These are phyloP conservation scores for Fusarium gaditjirri DNA, from an alignment of 2,329 filamentous ascomycete genomes.

Conservation along the genomic window DNA sequence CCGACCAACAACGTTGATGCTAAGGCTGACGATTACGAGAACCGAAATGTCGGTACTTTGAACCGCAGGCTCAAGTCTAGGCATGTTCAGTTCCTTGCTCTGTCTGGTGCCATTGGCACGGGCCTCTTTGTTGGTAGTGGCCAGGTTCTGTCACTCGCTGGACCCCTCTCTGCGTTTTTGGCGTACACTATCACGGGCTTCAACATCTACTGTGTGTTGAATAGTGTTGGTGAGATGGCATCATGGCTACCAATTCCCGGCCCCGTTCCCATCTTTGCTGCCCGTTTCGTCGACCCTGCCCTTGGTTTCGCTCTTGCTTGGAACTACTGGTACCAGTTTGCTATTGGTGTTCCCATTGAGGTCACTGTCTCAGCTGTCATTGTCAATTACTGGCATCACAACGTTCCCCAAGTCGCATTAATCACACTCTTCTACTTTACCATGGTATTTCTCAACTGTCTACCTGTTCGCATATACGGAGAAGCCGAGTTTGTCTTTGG, in stretches of 20 bases:
- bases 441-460: constrained; percentile 24
- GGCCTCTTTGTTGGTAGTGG: constrained; percentile 27
- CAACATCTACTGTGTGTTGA: constrained; percentile 22
- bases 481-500: constrained; percentile 72
- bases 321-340: constrained; percentile 72
- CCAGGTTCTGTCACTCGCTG: constrained; percentile 14
- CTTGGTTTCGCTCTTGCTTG: constrained; percentile 58
- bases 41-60: constrained; percentile 26
- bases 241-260: constrained; percentile 2
- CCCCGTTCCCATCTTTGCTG: constrained; percentile 6
- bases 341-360: constrained; percentile 68
- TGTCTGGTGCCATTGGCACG: constrained; percentile 30
- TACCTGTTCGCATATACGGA: constrained; percentile 48
- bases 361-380: constrained; percentile 68
- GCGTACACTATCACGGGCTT: constrained; percentile 23
- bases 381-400: constrained; percentile 68
- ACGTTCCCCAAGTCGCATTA: constrained; percentile 9
- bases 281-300: constrained; percentile 65
- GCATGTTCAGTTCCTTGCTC: constrained; percentile 70
- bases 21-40: constrained; percentile 16
- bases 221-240: constrained; percentile 51
- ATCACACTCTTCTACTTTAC: constrained; percentile 22
- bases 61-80: constrained; percentile 58
- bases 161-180: constrained; percentile 21
- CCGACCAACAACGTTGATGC: constrained; percentile 10